Conservation (phyloP, 257 asterid species). For the Capsicum chinense region DNA sequence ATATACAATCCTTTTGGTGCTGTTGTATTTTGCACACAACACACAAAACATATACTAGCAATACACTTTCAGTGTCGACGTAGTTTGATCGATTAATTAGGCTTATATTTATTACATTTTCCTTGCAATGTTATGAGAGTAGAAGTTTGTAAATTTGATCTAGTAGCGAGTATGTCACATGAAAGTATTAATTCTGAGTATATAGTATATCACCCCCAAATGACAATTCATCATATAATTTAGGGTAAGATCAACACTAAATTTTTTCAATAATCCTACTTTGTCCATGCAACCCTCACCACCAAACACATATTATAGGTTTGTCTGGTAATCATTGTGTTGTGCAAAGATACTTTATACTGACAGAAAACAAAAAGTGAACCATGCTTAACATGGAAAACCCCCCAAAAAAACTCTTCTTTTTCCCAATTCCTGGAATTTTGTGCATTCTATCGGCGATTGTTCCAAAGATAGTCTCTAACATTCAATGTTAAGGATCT, state of each 20-base stretch:
- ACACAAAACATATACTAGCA: too few relatives aligned
- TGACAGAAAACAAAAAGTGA: neutral
- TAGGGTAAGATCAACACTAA: neutral
- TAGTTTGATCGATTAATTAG: neutral
- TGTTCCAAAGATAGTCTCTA: neutral
- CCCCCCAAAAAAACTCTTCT: neutral
- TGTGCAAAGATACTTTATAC: neutral
- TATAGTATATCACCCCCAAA: neutral
- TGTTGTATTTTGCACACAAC: too few relatives aligned
- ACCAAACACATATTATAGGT: neutral
- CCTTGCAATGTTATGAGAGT: neutral
- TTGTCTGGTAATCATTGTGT: neutral
- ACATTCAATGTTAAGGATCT: neutral
- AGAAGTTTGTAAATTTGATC: constrained; percentile 10
- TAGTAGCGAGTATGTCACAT: neutral
- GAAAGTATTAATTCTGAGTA: neutral
- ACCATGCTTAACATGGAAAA: neutral
- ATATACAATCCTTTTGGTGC: too few relatives aligned
- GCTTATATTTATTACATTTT: neutral
- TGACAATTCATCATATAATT: neutral
- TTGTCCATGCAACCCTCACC: neutral
- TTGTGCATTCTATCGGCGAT: neutral
- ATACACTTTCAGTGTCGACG: neutral
- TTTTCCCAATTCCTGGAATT: neutral
- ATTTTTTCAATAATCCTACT: neutral